Conservation (phyloP, 164 flowering plant species). For the Berberis thunbergii region DNA sequence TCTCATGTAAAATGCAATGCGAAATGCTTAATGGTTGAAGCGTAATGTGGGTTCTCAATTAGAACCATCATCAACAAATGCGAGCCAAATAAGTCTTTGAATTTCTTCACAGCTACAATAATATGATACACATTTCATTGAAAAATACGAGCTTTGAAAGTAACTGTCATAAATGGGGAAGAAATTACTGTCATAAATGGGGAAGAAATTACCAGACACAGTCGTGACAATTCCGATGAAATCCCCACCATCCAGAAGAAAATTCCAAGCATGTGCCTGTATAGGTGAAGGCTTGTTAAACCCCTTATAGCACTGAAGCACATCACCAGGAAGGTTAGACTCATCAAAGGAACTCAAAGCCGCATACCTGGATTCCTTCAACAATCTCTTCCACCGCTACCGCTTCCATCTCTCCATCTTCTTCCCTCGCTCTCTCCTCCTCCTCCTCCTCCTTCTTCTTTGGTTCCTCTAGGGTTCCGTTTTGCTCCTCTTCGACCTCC, state of each 20-base stretch:
- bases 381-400: background rate
- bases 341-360: conserved; percentile 46
- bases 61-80: too few relatives aligned
- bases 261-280: conserved; percentile 86
- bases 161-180: too few relatives aligned
- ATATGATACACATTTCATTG: too few relatives aligned
- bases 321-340: conserved; percentile 42
- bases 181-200: background rate
- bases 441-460: too few relatives aligned
- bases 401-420: background rate
- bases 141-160: background rate
- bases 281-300: conserved; percentile 74
- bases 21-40: too few relatives aligned
- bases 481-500: too few relatives aligned
- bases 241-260: conserved; percentile 77
- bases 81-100: too few relatives aligned
- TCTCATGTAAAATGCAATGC: too few relatives aligned
- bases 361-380: conserved; percentile 31
- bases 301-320: conserved; percentile 59
- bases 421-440: background rate
- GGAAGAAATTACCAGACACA: conserved; percentile 52
- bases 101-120: too few relatives aligned
- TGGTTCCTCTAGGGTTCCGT: too few relatives aligned
- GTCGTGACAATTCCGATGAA: conserved; percentile 82
- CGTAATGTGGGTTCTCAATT: too few relatives aligned